phyloP scores from a whole-genome alignment of 352 stramenopile species.

The Phytophthora brassicae region DNA sequence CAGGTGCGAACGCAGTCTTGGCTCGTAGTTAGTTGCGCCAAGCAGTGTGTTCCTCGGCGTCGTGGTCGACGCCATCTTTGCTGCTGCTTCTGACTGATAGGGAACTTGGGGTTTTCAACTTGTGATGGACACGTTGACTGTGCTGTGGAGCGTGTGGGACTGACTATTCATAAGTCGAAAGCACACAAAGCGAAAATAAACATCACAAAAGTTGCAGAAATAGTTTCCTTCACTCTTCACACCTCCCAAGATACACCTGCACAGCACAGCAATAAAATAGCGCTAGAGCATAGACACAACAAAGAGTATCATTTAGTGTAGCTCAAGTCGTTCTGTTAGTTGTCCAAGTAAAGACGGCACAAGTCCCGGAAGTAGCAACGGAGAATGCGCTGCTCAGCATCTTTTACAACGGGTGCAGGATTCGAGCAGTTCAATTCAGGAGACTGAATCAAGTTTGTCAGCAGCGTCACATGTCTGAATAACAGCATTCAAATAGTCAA shows the following conservation, averaged over 20 bases:
- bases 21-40: conserved; percentile 73
- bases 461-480: conserved; percentile 62
- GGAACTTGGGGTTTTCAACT: conserved; percentile 16
- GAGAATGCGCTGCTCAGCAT: conserved; percentile 76
- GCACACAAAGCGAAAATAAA: not conserved
- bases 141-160: not conserved
- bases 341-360: conserved; percentile 58
- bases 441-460: conserved; percentile 83
- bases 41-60: conserved; percentile 75
- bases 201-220: conserved; percentile 14
- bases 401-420: conserved; percentile 57
- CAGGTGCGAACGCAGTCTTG: conserved; percentile 57
- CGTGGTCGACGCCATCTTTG: conserved; percentile 45
- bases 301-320: too few species aligned
- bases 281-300: too few species aligned
- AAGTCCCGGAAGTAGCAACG: conserved; percentile 83
- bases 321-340: conserved; percentile 26
- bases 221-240: not conserved
- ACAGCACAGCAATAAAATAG: too few species aligned
- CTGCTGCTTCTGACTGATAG: conserved; percentile 15
- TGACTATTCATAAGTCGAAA: conserved; percentile 34
- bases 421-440: conserved; percentile 83
- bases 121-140: not conserved
- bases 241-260: not conserved
- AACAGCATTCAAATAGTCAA: conserved; percentile 7